A percentile compares a stretch with the other conserved stretches of the same genome.
Conservation (phyloP, 768 basidiomycete genomes). For the Boletellus sp. region DNA sequence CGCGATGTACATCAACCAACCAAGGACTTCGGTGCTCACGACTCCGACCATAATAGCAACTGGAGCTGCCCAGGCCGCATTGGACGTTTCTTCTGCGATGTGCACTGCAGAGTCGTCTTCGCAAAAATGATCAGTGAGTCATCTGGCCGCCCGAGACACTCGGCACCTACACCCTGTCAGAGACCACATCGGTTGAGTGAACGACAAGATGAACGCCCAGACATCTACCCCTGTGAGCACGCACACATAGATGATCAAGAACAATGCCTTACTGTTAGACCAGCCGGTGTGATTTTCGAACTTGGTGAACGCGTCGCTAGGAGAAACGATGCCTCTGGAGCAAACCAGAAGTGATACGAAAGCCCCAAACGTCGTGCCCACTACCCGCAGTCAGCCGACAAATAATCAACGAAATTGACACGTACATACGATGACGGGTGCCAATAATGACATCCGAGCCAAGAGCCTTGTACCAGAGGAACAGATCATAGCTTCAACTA, state of each 20-base stretch:
- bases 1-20: constrained; percentile 42
- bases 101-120: constrained; percentile 47
- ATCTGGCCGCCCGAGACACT: not conserved
- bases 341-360: constrained; percentile 17
- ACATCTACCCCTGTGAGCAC: constrained; percentile 10
- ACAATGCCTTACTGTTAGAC: constrained; percentile 13
- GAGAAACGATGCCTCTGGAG: constrained; percentile 15
- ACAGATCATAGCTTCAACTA: constrained; percentile 19
- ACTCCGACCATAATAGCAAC: constrained; percentile 44
- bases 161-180: constrained; percentile 21
- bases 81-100: constrained; percentile 44
- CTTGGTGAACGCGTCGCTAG: constrained; percentile 18
- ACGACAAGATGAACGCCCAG: constrained; percentile 26
- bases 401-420: not conserved
- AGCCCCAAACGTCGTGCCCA: constrained; percentile 17
- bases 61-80: constrained; percentile 42
- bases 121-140: not conserved
- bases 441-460: constrained; percentile 21
- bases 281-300: constrained; percentile 28
- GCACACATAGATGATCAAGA: not conserved
- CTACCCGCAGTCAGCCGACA: constrained; percentile 2
- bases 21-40: constrained; percentile 36
- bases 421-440: constrained; percentile 17
- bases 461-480: constrained; percentile 21
- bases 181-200: constrained; percentile 26